Evolutionary conservation across 176 grass and related monocot genomes (phyloP).

Genomic region (Raddia guianensis): DNA sequence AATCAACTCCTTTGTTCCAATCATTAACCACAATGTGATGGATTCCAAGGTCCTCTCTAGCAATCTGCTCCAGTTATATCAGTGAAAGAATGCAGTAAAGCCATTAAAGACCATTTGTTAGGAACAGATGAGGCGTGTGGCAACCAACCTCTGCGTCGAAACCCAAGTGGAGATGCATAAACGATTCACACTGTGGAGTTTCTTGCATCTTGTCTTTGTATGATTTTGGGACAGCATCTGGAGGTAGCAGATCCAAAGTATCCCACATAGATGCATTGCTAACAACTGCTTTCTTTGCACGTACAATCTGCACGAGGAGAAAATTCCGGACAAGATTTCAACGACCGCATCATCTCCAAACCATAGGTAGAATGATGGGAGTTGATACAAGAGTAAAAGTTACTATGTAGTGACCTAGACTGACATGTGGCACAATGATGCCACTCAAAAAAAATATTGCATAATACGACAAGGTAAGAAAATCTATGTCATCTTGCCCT

Average conservation of each 20-base stretch:
- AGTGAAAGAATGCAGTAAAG: background rate
- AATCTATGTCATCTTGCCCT: constrained; percentile 27
- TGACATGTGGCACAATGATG: constrained; percentile 37
- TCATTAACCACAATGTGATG: constrained; percentile 93
- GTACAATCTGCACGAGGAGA: constrained; percentile 63
- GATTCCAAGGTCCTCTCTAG: constrained; percentile 82
- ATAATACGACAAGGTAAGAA: constrained; percentile 36
- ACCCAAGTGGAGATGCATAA: constrained; percentile 96
- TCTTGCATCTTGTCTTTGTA: constrained; percentile 70
- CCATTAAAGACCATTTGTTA: constrained; percentile 1
- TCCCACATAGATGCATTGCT: constrained; percentile 97
- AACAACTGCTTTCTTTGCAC: constrained; percentile 91
- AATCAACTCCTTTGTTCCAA: constrained; percentile 84
- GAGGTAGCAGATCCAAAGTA: constrained; percentile 79
- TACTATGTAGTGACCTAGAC: constrained; percentile 33
- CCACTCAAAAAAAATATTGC: constrained; percentile 28
- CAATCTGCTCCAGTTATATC: constrained; percentile 51
- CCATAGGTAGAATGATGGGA: constrained; percentile 34
- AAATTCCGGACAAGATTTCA: constrained; percentile 40
- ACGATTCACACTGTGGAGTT: constrained; percentile 92
- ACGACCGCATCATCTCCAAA: constrained; percentile 26
- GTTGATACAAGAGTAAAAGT: constrained; percentile 16
- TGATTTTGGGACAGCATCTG: constrained; percentile 62
- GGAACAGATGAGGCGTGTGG: constrained; percentile 9
- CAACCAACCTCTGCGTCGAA: constrained; percentile 69